Evolutionary conservation across 2,329 filamentous ascomycete species (phyloP).

Genomic region (Coniella lustricola): DNA sequence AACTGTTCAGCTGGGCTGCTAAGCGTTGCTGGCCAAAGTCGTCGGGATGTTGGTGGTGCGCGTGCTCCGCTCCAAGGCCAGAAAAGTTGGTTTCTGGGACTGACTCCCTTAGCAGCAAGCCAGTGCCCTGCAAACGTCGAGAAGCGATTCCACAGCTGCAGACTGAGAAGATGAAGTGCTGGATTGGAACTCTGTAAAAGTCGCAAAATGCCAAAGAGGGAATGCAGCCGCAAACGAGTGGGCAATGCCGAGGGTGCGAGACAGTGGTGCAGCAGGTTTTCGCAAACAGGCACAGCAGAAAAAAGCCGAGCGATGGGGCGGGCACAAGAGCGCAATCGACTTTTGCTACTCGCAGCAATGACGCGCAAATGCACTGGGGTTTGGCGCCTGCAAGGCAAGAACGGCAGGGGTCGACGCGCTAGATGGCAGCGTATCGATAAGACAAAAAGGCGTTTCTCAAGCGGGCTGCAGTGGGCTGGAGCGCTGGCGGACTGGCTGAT

Average conservation of each 20-base stretch:
- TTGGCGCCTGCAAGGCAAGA: constrained; percentile 1
- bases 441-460: background rate
- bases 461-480: too few relatives aligned
- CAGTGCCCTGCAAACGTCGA: too few relatives aligned
- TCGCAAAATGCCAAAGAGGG: too few relatives aligned
- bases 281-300: background rate
- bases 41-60: background rate
- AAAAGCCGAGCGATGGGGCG: constrained; percentile 2
- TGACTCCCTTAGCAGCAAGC: too few relatives aligned
- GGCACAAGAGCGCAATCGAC: constrained; percentile 8
- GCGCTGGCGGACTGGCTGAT: background rate
- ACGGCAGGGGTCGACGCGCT: background rate
- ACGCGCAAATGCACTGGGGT: constrained; percentile 13
- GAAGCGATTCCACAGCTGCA: background rate
- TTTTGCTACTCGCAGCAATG: constrained; percentile 11
- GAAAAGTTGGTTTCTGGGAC: too few relatives aligned
- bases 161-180: background rate
- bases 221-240: too few relatives aligned
- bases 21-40: background rate
- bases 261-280: constrained; percentile 1
- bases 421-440: background rate
- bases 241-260: too few relatives aligned
- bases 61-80: background rate
- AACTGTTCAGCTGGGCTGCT: too few relatives aligned
- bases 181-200: too few relatives aligned